Base-by-base conservation (phyloP, 2,329 filamentous ascomycete species). In the Zasmidium cellare region DNA sequence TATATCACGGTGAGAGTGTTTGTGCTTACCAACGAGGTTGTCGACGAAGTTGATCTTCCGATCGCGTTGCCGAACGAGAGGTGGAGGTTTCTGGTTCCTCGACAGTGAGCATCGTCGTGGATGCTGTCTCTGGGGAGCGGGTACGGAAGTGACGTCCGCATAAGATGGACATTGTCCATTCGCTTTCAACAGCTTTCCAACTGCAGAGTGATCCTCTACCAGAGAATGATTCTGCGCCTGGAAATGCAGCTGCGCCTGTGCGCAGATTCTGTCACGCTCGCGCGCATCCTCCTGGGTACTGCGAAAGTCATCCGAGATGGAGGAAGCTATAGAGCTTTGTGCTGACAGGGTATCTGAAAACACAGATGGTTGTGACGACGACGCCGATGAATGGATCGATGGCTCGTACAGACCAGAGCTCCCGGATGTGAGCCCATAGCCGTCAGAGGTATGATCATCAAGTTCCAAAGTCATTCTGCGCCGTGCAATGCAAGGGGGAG, bases 1-100 rank as follows among this genome's bases (percentile, higher is more conserved):
- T 61, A 58, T 41, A 53, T 57, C 60, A 58, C 58, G 54, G 55
- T 46, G 56, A 62, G 31, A 55, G 35, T 18, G 24, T 53, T n/a
- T 55, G 54, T 71, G 76, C 93, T 91, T 91, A 97, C 93, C 93
- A 80, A 97, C 92, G 75, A 97, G 90, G 76, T 88, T 94, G 77
- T 97, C 92, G 77, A 97, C 93, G 73, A 97, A 97, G 77, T 89
- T 92, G 73, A 91, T 85, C 82, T 96, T 96, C 73, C 92, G 90
- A 78, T 97, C 92, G 71, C 87, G 86, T 80, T 97, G 92, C 70
- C 92, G 88, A 63, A 92, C 82, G 64, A 97, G 84, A 58, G 88
- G 78, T 51, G 93, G 91, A 68, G 90, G 89, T 67, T 84, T 83
- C 65, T 84, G 76, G 68, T 83, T 81, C 58, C 81, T 76, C 56